Conservation (phyloP, 306 rosid genomes). For the Inga laurina region DNA sequence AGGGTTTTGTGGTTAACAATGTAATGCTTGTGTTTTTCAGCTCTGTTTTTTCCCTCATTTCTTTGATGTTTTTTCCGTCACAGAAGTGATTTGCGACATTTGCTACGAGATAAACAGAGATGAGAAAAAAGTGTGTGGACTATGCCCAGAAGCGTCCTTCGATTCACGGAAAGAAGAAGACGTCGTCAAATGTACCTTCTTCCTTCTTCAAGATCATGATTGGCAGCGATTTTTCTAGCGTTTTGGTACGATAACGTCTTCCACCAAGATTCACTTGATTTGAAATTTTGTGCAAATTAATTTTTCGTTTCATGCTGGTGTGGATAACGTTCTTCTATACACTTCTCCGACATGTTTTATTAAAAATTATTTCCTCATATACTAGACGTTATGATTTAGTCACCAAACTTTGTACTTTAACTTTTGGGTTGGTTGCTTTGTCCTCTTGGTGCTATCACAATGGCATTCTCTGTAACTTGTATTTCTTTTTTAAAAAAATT, state of each 20-base stretch:
- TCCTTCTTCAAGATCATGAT: slow-evolving; percentile 72
- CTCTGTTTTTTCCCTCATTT: background rate
- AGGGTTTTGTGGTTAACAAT: background rate
- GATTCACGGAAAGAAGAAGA: slow-evolving; percentile 43
- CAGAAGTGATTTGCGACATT: background rate
- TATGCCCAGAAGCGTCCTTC: slow-evolving; percentile 46
- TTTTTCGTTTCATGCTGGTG: too few relatives aligned
- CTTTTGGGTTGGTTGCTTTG: background rate
- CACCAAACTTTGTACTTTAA: too few relatives aligned
- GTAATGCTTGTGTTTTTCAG: background rate
- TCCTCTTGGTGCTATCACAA: background rate
- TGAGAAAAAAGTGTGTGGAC: slow-evolving; percentile 35
- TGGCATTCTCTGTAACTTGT: background rate
- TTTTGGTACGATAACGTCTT: slow-evolving; percentile 46
- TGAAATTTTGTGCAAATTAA: too few relatives aligned
- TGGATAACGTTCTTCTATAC: too few relatives aligned
- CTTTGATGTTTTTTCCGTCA: background rate
- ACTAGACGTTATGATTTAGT: too few relatives aligned
- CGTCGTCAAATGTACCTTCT: slow-evolving; percentile 2
- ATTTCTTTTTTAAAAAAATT: background rate
- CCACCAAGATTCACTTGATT: background rate
- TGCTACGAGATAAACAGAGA: background rate
- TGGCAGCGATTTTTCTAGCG: slow-evolving; percentile 34
- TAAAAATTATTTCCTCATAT: too few relatives aligned
- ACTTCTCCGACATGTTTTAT: too few relatives aligned